Percentiles rank a stretch among this genome's conserved stretches.
Conservation (phyloP, 441 rosid genomes). For the Croton laevigatus region DNA sequence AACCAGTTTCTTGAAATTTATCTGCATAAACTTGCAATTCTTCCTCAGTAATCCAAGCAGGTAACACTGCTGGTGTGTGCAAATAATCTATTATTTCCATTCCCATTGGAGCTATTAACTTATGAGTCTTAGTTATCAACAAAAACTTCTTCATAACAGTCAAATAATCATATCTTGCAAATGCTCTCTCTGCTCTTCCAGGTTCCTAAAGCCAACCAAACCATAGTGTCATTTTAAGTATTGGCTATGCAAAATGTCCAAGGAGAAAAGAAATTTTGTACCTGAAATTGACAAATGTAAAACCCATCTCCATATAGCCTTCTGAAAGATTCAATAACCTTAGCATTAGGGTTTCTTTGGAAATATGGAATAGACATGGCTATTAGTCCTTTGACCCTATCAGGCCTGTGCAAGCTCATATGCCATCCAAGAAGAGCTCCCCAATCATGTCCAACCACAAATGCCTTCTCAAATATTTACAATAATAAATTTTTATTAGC, state of each 20-base stretch:
- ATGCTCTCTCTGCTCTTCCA: constrained; percentile 73
- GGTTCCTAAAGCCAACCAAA: constrained; percentile 40
- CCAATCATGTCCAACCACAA: constrained; percentile 76
- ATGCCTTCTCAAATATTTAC: constrained; percentile 39
- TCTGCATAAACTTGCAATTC: constrained; percentile 62
- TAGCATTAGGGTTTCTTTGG: constrained; percentile 44
- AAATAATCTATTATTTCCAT: constrained; percentile 63
- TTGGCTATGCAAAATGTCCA: not conserved
- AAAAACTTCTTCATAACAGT: constrained; percentile 71
- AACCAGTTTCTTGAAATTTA: constrained; percentile 67
- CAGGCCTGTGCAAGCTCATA: constrained; percentile 57
- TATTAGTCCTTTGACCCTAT: constrained; percentile 56
- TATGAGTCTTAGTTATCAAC: constrained; percentile 42
- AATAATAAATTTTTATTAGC: too few species aligned
- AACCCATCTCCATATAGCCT: constrained; percentile 46
- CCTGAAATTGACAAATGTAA: constrained; percentile 67
- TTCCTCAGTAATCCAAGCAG: constrained; percentile 69
- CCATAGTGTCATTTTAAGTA: not conserved
- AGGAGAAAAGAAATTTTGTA: constrained; percentile 22
- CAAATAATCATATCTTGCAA: constrained; percentile 54
- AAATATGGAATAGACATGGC: constrained; percentile 44
- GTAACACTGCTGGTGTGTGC: constrained; percentile 47
- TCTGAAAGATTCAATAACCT: constrained; percentile 27
- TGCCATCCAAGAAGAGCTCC: constrained; percentile 60
- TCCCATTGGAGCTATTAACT: constrained; percentile 53